These are phyloP conservation scores for Psophocarpus tetragonolobus DNA, from an alignment of 306 rosid species.

Conservation along the genomic window DNA sequence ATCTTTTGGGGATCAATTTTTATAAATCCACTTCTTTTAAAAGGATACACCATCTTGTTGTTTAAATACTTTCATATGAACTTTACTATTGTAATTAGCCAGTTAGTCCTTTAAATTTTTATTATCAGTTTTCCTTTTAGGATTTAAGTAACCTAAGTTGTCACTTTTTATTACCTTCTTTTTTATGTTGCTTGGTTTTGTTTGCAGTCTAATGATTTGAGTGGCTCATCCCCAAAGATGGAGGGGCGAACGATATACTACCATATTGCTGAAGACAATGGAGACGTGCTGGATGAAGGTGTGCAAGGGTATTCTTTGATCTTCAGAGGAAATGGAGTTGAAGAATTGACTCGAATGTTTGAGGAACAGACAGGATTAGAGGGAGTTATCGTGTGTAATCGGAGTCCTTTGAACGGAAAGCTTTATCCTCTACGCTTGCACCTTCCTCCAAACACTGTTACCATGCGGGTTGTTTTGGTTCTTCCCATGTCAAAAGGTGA, in stretches of 20 bases:
- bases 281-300: slow-evolving; percentile 67
- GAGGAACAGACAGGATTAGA: slow-evolving; percentile 82
- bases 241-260: slow-evolving; percentile 86
- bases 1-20: background rate
- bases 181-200: background rate
- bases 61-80: background rate
- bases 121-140: background rate
- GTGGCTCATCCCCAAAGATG: slow-evolving; percentile 47
- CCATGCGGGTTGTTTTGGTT: slow-evolving; percentile 74
- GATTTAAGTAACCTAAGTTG: background rate
- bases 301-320: slow-evolving; percentile 52
- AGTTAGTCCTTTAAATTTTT: background rate
- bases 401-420: slow-evolving; percentile 78
- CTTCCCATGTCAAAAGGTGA: slow-evolving; percentile 63
- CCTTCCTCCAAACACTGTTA: slow-evolving; percentile 88
- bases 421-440: slow-evolving; percentile 88
- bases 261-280: slow-evolving; percentile 76
- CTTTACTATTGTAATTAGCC: background rate
- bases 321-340: slow-evolving; percentile 82
- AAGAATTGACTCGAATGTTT: slow-evolving; percentile 66
- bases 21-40: background rate
- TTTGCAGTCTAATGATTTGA: slow-evolving; percentile 58
- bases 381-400: slow-evolving; percentile 68
- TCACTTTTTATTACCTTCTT: background rate
- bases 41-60: background rate